Evolutionary conservation across 352 stramenopile species (phyloP).

Genomic region (Phytophthora idaei): DNA sequence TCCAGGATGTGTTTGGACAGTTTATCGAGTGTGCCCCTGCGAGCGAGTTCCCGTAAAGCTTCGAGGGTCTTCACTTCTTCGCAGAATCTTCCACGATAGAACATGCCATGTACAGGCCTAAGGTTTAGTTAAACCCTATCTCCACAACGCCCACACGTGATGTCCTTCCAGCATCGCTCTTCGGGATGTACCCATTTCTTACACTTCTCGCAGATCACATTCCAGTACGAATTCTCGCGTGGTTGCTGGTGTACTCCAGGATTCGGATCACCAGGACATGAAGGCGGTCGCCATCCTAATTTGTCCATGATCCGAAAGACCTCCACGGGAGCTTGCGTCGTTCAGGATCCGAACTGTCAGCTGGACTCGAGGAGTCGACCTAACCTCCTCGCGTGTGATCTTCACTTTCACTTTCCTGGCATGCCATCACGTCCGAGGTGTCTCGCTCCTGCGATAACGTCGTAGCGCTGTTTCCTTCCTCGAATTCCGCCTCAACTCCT

Average conservation of each 20-base stretch:
- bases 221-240: background rate
- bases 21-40: background rate
- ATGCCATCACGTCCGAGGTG: no score
- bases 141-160: background rate
- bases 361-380: no score
- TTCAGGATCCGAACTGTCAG: background rate
- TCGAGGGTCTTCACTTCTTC: background rate
- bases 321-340: background rate
- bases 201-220: background rate
- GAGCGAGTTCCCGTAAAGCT: constrained; percentile 1
- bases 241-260: background rate
- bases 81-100: background rate
- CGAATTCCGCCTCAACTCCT: background rate
- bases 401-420: no score
- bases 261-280: background rate
- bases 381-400: no score
- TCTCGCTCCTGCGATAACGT: no score
- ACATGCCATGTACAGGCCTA: background rate
- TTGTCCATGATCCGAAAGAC: background rate
- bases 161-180: background rate
- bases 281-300: background rate
- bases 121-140: no score
- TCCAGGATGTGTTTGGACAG: background rate
- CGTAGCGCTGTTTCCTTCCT: background rate
- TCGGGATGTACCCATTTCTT: background rate